phyloP scores from a whole-genome alignment of 2,329 filamentous ascomycete species.

The Remersonia thermophila region DNA sequence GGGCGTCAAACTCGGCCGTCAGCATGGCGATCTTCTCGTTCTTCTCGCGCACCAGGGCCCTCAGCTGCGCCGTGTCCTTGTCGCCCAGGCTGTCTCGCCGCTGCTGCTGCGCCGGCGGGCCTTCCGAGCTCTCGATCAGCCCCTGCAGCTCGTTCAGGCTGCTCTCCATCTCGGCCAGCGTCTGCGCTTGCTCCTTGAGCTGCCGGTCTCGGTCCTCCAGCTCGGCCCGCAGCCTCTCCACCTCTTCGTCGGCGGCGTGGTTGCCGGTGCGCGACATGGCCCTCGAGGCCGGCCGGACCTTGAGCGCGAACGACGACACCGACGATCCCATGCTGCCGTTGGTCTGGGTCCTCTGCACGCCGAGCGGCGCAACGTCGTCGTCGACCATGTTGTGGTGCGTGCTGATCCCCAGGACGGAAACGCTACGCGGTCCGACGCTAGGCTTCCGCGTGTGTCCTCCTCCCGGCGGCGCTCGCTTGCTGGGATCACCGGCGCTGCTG shows the following conservation, averaged over 20 bases:
- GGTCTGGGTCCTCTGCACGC: slow-evolving; percentile 37
- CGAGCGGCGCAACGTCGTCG: slow-evolving; percentile 44
- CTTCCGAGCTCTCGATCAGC: slow-evolving; percentile 50
- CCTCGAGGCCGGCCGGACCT: slow-evolving; percentile 41
- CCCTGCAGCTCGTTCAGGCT: slow-evolving; percentile 66
- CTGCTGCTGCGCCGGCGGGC: slow-evolving; percentile 18
- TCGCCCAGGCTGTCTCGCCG: slow-evolving; percentile 45
- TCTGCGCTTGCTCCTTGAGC: slow-evolving; percentile 74
- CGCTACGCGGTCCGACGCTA: slow-evolving; percentile 44
- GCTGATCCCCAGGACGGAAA: slow-evolving; percentile 42
- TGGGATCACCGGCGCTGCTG: slow-evolving; percentile 44
- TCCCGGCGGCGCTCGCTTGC: slow-evolving; percentile 32
- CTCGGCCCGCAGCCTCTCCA: slow-evolving; percentile 59
- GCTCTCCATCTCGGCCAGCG: slow-evolving; percentile 78
- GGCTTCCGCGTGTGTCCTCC: slow-evolving; percentile 34
- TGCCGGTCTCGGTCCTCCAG: slow-evolving; percentile 77
- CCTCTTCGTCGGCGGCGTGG: slow-evolving; percentile 52
- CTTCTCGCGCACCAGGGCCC: slow-evolving; percentile 79
- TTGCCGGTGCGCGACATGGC: slow-evolving; percentile 23
- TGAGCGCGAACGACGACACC: slow-evolving; percentile 38
- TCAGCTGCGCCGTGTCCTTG: slow-evolving; percentile 63
- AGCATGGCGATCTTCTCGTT: slow-evolving; percentile 93
- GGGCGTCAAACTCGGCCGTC: slow-evolving; percentile 86
- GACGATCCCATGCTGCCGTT: slow-evolving; percentile 43
- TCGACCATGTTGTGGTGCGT: slow-evolving; percentile 36